Percentiles rank a stretch among this genome's conserved stretches.
These are phyloP conservation scores for Cadophora luteo-olivacea DNA, from an alignment of 2,329 filamentous ascomycete genomes.

Conservation along the genomic window DNA sequence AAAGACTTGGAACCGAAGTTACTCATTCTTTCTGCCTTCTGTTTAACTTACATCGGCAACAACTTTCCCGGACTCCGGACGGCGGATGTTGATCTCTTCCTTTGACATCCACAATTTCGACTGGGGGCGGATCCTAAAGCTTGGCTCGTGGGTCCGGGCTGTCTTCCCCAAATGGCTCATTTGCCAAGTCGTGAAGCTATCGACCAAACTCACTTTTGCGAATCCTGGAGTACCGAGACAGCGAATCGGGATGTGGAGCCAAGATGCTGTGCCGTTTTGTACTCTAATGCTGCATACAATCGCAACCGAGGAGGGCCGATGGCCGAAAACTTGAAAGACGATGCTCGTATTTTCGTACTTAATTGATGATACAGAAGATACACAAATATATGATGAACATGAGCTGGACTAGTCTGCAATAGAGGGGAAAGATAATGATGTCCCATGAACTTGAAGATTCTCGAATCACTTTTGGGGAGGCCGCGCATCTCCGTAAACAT, in stretches of 20 bases:
- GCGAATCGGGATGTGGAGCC: neutral
- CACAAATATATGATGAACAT: too few relatives aligned
- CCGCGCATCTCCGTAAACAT: neutral
- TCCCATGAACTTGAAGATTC: neutral
- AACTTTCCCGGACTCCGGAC: too few relatives aligned
- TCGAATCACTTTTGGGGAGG: neutral
- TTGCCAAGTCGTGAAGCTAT: too few relatives aligned
- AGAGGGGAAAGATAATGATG: neutral
- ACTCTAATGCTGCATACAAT: neutral
- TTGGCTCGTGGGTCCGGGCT: neutral
- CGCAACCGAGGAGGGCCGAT: neutral
- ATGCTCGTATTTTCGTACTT: too few relatives aligned
- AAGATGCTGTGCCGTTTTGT: neutral
- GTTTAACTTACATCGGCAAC: too few relatives aligned
- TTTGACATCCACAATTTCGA: neutral
- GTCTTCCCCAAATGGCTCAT: neutral
- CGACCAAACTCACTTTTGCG: too few relatives aligned
- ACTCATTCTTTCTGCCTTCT: too few relatives aligned
- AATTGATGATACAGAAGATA: too few relatives aligned
- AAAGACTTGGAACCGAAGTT: too few relatives aligned
- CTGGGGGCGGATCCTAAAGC: constrained; percentile 6
- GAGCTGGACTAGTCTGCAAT: too few relatives aligned
- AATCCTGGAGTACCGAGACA: neutral
- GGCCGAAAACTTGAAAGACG: neutral
- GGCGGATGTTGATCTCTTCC: too few relatives aligned